Base-by-base conservation (phyloP, 2,329 filamentous ascomycete genomes). In the Bisporella sp. region DNA sequence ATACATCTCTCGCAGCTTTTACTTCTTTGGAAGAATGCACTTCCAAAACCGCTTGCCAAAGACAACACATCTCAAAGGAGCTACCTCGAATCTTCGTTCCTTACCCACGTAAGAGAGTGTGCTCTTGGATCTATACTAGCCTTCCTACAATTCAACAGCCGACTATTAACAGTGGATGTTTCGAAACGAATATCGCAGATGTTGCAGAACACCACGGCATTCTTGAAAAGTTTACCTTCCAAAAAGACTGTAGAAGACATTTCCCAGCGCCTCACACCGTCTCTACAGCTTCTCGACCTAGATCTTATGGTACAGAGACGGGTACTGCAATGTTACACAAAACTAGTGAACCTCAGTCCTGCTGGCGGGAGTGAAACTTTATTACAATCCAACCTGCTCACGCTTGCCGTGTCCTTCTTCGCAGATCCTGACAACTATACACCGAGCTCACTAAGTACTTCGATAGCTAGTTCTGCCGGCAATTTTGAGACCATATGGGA, bases 401-500 rank as follows among this genome's bases (percentile, higher is more conserved):
- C 91, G 1, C 75, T 96, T 28, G 90, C 91, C 1, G 87, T 96
- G 31, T 88, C 90, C 0, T 85, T 92, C 1, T 97, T 99, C 66
- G 89, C 93, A 0, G 91, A 97, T 61, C 90, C 92, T 0, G 89
- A 95, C 51, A 89, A 89, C 61, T 95, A 95, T 64, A 82, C 83
- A 0, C 84, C 88, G 12, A 92, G 82, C 60, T 92, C 90, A 1
- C 68, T 97, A 45, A 95, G 92, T 62, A 87, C 89, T 11, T 89
- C 91, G 0, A 96, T 99, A 62, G 92, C 92, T 13, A 93, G 85
- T 58, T 88, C 91, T 12, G 88, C 90, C 1, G 89, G 88, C 5
- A 87, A 83, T 3, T 96, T 97, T 62, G 93, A 99, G 61, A 91
- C 84, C 1, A 81, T 99, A 39, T 99, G 93, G 93, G 92, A 97